Evolutionary conservation across 768 basidiomycete species (phyloP), one percentile per base, ranked within the genome.

Genomic region (Coprinopsis sp.): DNA sequence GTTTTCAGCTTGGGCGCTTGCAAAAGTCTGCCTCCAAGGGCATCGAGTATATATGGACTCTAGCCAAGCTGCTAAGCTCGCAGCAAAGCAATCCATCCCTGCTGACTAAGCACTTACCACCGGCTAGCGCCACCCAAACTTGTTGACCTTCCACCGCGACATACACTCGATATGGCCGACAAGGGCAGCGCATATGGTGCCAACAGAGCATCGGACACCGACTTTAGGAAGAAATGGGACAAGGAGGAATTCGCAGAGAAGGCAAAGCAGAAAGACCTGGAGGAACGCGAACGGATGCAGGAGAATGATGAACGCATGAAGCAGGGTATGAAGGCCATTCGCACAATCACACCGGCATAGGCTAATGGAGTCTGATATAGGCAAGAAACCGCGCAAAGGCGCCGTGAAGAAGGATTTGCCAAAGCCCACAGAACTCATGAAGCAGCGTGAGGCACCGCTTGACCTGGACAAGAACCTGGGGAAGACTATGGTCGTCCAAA

Each of bases 401-500:
- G 68, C 71, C 47, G n/a, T n/a, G n/a, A 79, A 78, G 45, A 82
- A 85, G 30, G 89, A 95, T 55, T 65, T 95, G 2, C 95, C 96
- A 0, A 94, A 92, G 60, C 89, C 96, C 2, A 98, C 93, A 2
- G 84, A 96, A 57, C 78, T 91, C 46, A 88, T 97, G 83, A 82
- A 96, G 61, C 84, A 82, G 55, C 85, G 96, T 36, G 92, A 92
- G 29, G 72, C 66, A 1, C 78, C 88, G 19, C 71, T 99, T 6
- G 92, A 91, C 44, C 81, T 99, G 21, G 91, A 96, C 58, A 96
- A 94, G 72, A 96, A 98, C 66, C 75, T 97, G 27, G 79, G 79
- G 57, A 98, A 97, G 76, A 95, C 89, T 1, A 88, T 94, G 77
- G 86, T 99, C 50, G 93, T 99, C 10, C 83, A 90, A 58, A 84